Conservation (phyloP, 2,329 filamentous ascomycete species). For the Hypoxylon sp. region DNA sequence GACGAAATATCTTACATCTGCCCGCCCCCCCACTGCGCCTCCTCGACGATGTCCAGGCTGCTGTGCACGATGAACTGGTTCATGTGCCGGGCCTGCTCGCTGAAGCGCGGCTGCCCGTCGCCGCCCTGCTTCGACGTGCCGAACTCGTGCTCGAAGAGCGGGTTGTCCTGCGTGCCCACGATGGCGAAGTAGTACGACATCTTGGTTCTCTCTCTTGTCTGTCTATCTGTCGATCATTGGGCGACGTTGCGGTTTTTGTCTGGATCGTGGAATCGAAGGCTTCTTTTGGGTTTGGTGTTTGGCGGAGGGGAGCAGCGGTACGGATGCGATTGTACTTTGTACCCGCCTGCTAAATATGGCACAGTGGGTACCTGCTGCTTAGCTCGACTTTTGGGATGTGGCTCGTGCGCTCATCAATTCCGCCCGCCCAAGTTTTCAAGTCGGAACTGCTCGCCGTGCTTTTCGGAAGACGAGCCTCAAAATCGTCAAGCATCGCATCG, state of each 20-base stretch:
- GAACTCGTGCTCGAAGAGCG: constrained; percentile 96
- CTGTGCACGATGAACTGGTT: constrained; percentile 98
- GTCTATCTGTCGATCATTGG: constrained; percentile 40
- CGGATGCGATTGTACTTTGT: background rate
- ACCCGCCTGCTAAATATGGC: background rate
- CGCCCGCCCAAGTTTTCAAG: constrained; percentile 27
- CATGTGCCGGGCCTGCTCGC: constrained; percentile 86
- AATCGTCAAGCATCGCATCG: constrained; percentile 24
- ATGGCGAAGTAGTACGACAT: constrained; percentile 99
- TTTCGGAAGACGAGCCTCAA: constrained; percentile 4
- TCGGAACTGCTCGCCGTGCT: background rate
- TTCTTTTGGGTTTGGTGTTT: no score
- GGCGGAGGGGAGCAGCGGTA: background rate
- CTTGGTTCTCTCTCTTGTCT: constrained; percentile 40
- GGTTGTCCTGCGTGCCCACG: constrained; percentile 92
- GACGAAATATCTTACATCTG: constrained; percentile 68
- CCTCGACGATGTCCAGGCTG: constrained; percentile 92
- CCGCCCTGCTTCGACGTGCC: constrained; percentile 95
- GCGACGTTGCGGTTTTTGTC: constrained; percentile 4
- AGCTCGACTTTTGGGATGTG: background rate
- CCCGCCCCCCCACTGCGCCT: constrained; percentile 90
- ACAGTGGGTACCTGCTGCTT: background rate
- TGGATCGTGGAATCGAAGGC: background rate
- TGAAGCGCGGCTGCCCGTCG: constrained; percentile 89
- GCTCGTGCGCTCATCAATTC: constrained; percentile 25